Evolutionary conservation across 2,329 filamentous ascomycete genomes (phyloP), one percentile per base, ranked within the genome.

Genomic region (Alternaria ventricosa): DNA sequence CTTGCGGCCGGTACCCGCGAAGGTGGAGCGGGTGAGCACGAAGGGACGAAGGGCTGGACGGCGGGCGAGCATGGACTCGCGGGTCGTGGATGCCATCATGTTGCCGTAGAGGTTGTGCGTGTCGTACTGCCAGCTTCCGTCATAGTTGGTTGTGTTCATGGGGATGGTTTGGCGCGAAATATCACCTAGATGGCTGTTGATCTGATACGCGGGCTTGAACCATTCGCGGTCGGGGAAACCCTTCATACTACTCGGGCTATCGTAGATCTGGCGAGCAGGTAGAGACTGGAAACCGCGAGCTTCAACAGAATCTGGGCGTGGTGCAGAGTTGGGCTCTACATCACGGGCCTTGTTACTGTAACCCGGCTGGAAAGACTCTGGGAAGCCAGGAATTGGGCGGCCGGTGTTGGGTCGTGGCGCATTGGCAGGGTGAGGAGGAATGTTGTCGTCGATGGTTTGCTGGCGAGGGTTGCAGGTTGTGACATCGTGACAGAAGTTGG

Each of bases 21-120:
- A 94, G 0, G 91, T 94, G 20, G 88, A 91, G 23, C 92, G 88
- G 0, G 91, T 93, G 68, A 95, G 92, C 51, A 94, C 83, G 62
- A 94, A 76, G 1, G 92, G 91, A 0, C 92, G 87, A 6, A 88
- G 80, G 1, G 78, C 76, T 0, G 92, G 90, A 0, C 90, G 87
- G 9, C 91, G 87, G 12, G 82, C 79, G 7, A 88, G 78, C 90
- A 94, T 92, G 2, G 92, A 89, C 12, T 85, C 78, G 56, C 87
- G 86, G 0, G 90, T 91, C 5, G 87, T 82, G 18, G 84, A 80
- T 1, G 89, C 90, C 91, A 94, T 94, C 88, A 92, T 85, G 71
- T 87, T 87, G 1, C 92, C 92, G 76, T 92, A 93, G 1, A 94
- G 79, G 70, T 94, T 94, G 77, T 94, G 92, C 0, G 89, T 91